phyloP scores from a whole-genome alignment of 441 rosid genomes.

The Populus hybrid region DNA sequence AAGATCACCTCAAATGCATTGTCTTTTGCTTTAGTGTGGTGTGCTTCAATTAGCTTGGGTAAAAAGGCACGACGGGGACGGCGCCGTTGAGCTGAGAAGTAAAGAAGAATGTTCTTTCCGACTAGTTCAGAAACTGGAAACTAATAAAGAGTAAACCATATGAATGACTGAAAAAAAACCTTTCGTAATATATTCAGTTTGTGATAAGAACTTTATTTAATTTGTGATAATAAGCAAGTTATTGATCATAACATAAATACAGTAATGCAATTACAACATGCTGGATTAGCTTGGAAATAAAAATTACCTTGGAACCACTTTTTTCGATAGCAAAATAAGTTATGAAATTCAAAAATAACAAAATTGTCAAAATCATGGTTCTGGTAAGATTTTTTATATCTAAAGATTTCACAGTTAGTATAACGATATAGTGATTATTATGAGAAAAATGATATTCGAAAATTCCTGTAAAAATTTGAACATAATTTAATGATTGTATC shows the following conservation, averaged over 20 bases:
- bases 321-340: slow-evolving; percentile 31
- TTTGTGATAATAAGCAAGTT: neutral
- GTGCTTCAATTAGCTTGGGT: slow-evolving; percentile 27
- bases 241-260: too few relatives aligned
- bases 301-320: slow-evolving; percentile 24
- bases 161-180: neutral
- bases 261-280: neutral
- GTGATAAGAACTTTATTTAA: neutral
- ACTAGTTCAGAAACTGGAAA: slow-evolving; percentile 30
- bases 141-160: slow-evolving; percentile 10
- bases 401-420: too few relatives aligned
- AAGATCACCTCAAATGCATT: slow-evolving; percentile 34
- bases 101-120: slow-evolving; percentile 38
- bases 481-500: too few relatives aligned
- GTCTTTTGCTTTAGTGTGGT: slow-evolving; percentile 25
- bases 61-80: slow-evolving; percentile 32
- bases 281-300: neutral
- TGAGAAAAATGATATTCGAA: too few relatives aligned
- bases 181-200: neutral
- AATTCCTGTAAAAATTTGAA: too few relatives aligned
- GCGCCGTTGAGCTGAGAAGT: slow-evolving; percentile 37
- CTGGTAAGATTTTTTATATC: too few relatives aligned
- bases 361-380: too few relatives aligned
- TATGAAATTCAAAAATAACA: too few relatives aligned
- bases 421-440: too few relatives aligned